Percentiles rank a stretch among this genome's conserved stretches.
phyloP scores from a whole-genome alignment of 2,329 filamentous ascomycete genomes.

The Xylaria sp. region DNA sequence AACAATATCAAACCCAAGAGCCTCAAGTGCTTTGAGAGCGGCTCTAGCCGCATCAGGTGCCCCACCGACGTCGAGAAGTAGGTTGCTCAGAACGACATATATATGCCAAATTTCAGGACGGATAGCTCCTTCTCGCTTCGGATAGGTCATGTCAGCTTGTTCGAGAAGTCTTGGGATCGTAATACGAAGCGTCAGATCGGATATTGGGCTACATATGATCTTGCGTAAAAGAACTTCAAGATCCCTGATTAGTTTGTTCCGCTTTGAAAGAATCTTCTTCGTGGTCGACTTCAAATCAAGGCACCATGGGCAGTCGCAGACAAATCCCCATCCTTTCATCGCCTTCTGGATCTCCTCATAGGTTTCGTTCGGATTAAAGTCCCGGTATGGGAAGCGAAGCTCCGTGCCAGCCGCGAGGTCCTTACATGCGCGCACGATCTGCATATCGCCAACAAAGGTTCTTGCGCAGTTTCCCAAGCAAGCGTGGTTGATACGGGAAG shows the following conservation, averaged over 20 bases:
- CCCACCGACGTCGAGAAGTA: constrained; percentile 3
- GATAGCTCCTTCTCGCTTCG: constrained; percentile 12
- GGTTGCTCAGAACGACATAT: background rate
- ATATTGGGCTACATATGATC: background rate
- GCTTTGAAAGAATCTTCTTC: constrained; percentile 23
- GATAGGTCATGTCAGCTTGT: constrained; percentile 42
- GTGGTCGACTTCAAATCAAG: constrained; percentile 41
- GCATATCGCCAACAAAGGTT: constrained; percentile 65
- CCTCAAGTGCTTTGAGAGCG: constrained; percentile 41
- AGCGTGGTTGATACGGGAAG: constrained; percentile 63
- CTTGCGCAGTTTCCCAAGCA: constrained; percentile 59
- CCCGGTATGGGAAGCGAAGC: constrained; percentile 54
- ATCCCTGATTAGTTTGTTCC: constrained; percentile 25
- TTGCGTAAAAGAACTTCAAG: background rate
- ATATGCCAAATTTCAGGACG: constrained; percentile 39
- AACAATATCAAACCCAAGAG: constrained; percentile 43
- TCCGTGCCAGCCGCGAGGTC: constrained; percentile 58
- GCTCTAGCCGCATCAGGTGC: constrained; percentile 34
- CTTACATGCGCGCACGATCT: constrained; percentile 58
- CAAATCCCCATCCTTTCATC: constrained; percentile 54
- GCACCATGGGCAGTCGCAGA: constrained; percentile 55
- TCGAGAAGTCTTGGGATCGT: constrained; percentile 29
- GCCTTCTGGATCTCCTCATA: constrained; percentile 48
- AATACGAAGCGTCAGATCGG: background rate
- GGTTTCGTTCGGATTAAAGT: constrained; percentile 18